Conservation (phyloP, 73 alveolate species). For the Tetrahymena malaccensis region DNA sequence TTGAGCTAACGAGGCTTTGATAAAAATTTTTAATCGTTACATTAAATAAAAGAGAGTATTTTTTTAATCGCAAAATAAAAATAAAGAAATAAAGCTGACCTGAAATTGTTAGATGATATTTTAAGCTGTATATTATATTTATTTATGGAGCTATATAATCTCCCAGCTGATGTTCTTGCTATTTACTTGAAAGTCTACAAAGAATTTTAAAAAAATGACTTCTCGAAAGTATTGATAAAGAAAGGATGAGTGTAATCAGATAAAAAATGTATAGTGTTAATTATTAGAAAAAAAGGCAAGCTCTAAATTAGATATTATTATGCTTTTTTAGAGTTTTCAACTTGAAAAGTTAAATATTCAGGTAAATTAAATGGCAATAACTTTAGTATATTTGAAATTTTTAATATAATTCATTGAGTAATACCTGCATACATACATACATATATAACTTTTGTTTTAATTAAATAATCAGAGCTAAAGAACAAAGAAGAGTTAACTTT, state of each 20-base stretch:
- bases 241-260: not conserved
- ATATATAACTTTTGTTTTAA: not conserved
- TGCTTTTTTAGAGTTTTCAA: not conserved
- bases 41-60: not conserved
- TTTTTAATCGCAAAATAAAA: too few relatives aligned
- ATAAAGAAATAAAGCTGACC: too few relatives aligned
- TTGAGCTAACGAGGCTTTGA: not conserved
- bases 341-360: not conserved
- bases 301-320: not conserved
- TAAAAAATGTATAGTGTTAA: too few relatives aligned
- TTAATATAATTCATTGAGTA: not conserved
- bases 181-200: not conserved
- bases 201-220: not conserved
- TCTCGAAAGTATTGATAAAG: not conserved
- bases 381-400: not conserved
- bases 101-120: too few relatives aligned
- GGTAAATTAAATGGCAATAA: not conserved
- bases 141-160: too few relatives aligned
- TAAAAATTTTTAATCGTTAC: not conserved
- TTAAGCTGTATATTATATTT: too few relatives aligned
- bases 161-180: too few relatives aligned
- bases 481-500: not conserved
- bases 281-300: not conserved
- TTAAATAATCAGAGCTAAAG: not conserved
- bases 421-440: not conserved